These are phyloP conservation scores for Phytopythium helicoides DNA, from an alignment of 352 stramenopile genomes.

Conservation along the genomic window DNA sequence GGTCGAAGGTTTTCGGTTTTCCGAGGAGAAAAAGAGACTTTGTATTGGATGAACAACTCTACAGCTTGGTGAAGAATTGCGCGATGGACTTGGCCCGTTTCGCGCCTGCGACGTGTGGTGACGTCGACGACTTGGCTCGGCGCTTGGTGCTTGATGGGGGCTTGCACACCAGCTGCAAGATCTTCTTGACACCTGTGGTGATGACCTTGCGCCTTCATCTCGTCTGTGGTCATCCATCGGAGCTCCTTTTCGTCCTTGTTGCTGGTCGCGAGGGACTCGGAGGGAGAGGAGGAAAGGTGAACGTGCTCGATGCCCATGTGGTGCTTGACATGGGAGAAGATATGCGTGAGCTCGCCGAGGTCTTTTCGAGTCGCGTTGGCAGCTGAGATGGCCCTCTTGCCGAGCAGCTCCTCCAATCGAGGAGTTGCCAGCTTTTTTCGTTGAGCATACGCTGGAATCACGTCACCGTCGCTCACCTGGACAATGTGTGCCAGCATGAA, in stretches of 20 bases:
- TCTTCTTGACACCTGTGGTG: constrained; percentile 88
- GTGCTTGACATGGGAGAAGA: constrained; percentile 92
- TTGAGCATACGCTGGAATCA: constrained; percentile 58
- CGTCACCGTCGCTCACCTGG: constrained; percentile 59
- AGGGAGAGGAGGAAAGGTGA: constrained; percentile 31
- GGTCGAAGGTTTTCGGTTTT: background rate
- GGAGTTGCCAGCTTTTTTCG: constrained; percentile 58
- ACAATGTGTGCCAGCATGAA: background rate
- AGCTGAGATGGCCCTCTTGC: constrained; percentile 13
- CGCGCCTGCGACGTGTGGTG: constrained; percentile 29
- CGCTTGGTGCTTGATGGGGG: constrained; percentile 8
- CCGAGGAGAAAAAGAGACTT: no score
- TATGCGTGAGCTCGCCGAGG: constrained; percentile 72
- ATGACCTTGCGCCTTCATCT: constrained; percentile 83
- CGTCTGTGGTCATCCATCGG: constrained; percentile 71
- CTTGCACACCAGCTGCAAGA: constrained; percentile 53
- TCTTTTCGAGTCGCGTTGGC: constrained; percentile 38
- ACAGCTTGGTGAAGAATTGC: constrained; percentile 72
- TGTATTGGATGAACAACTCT: constrained; percentile 3
- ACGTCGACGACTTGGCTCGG: constrained; percentile 14
- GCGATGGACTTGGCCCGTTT: constrained; percentile 61
- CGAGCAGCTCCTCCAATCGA: constrained; percentile 35
- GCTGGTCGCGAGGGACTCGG: constrained; percentile 15
- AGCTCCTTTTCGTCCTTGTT: constrained; percentile 16
- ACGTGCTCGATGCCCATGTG: constrained; percentile 89